Base-by-base conservation (phyloP, 2,329 filamentous ascomycete genomes). In the Pseudocercospora ulei region DNA sequence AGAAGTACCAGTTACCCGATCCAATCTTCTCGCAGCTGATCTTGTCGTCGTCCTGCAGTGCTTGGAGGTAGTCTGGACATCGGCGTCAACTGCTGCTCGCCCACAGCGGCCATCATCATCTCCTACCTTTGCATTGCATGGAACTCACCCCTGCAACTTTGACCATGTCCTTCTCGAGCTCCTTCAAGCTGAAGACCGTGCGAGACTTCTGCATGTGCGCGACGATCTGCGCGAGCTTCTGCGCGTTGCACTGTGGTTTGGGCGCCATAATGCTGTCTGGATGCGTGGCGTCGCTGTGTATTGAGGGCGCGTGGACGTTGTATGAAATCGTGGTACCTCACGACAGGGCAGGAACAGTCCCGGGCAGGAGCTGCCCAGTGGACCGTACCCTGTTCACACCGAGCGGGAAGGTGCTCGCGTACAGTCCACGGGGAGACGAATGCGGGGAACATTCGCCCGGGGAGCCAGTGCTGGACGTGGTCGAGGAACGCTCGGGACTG, bases 1-100 rank as follows among this genome's bases (percentile, higher is more conserved):
- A 71, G 78, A 78, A 82, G 61, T 80, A 81, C 77, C 77, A 82
- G 56, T 81, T 81, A 17, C 75, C 76, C 47, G 69, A 77, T 27
- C 77, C 78, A 51, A 82, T 81, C 58, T 80, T 81, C 62, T 81
- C 77, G 17, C 78, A 71, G 11, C 69, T 69, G 44, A 81, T 71
- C 50, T 71, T 68, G 51, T 66, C 67, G 40, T 81, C 78, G 51
- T 80, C 75, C 5, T 66, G 63, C 12, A 81, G 67, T 3, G 68
- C 64, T 55, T 78, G 75, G 11, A 81, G 62, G 53, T 76, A 78
- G 52, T 81, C 78, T 58, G 39, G 12, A 11, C 2, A 22, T 5
- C n/a, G 6, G 11, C 11, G 18, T 33, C 30, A 33, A 19, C 30
- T 12, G 3, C 18, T 13, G 11, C 5, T 16, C 9, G 6, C 17